Evolutionary conservation across 805 yeast genomes (phyloP).

Genomic region (Ascoidea rubescens): DNA sequence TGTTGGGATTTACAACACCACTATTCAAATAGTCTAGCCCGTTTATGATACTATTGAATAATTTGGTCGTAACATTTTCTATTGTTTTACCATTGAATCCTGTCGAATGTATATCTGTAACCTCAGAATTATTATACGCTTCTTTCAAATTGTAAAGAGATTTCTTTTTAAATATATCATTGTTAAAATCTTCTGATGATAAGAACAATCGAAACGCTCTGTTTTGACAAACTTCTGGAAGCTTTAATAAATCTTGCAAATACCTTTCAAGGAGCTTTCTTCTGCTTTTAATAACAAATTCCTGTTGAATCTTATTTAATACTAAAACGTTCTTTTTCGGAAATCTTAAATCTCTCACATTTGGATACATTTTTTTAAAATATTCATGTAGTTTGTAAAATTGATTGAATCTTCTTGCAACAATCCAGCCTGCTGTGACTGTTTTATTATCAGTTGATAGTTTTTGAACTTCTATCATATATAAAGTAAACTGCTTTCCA

Average conservation of each 20-base stretch:
- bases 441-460: constrained; percentile 16
- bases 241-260: constrained; percentile 37
- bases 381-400: constrained; percentile 61
- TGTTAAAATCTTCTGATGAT: constrained; percentile 50
- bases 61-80: constrained; percentile 16
- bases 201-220: constrained; percentile 61
- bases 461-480: constrained; percentile 66
- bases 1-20: background rate
- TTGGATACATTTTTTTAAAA: constrained; percentile 36
- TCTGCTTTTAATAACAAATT: constrained; percentile 49
- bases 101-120: constrained; percentile 1
- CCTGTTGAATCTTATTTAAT: constrained; percentile 48
- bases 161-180: constrained; percentile 11
- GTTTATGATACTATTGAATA: constrained; percentile 19
- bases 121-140: constrained; percentile 8
- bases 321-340: constrained; percentile 24
- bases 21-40: constrained; percentile 10
- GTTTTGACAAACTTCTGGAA: constrained; percentile 63
- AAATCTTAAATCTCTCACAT: constrained; percentile 33
- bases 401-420: constrained; percentile 82
- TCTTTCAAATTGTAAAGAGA: background rate
- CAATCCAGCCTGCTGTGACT: constrained; percentile 69
- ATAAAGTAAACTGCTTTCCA: constrained; percentile 50
- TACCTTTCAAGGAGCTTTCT: constrained; percentile 48
- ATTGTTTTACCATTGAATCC: constrained; percentile 10